Evolutionary conservation across 176 grass and related monocot genomes (phyloP).

Genomic region (Oryza brachyantha): DNA sequence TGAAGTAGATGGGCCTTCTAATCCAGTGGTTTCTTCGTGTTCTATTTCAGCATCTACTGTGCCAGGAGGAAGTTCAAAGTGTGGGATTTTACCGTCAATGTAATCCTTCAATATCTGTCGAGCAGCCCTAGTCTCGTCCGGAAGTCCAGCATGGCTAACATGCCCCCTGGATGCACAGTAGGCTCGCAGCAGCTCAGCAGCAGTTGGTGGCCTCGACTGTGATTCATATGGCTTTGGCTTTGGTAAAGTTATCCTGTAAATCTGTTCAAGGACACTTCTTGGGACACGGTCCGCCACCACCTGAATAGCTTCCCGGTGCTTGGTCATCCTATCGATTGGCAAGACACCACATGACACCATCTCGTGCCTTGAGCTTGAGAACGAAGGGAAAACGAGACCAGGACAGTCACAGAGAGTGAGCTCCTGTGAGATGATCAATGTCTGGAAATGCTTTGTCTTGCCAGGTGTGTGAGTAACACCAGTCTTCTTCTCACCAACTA

Average conservation of each 20-base stretch:
- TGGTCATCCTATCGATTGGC: slow-evolving; percentile 81
- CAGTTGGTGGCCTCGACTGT: slow-evolving; percentile 55
- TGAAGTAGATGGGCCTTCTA: slow-evolving; percentile 15
- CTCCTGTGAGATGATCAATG: slow-evolving; percentile 85
- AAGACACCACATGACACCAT: slow-evolving; percentile 94
- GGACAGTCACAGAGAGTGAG: slow-evolving; percentile 88
- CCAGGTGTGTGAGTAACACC: slow-evolving; percentile 93
- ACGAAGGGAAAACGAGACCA: slow-evolving; percentile 93
- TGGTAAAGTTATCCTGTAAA: slow-evolving; percentile 75
- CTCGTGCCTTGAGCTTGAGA: slow-evolving; percentile 92
- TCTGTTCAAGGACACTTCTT: slow-evolving; percentile 48
- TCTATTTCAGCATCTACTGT: neutral
- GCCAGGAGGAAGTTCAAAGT: slow-evolving; percentile 76
- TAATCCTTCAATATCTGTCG: slow-evolving; percentile 91
- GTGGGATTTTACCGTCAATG: slow-evolving; percentile 88
- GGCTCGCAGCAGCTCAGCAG: slow-evolving; percentile 62
- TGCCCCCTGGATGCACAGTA: slow-evolving; percentile 82
- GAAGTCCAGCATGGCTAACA: slow-evolving; percentile 70
- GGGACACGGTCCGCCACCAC: slow-evolving; percentile 76
- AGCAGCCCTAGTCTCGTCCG: slow-evolving; percentile 77
- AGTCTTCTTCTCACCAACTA: slow-evolving; percentile 82
- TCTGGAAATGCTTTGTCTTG: slow-evolving; percentile 98
- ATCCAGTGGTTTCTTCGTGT: neutral
- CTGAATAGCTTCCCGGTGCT: slow-evolving; percentile 75
- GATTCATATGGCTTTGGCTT: slow-evolving; percentile 70